A percentile compares a stretch with the other conserved stretches of the same genome.
These are phyloP conservation scores for Phialophora chinensis DNA, from an alignment of 2,329 filamentous ascomycete species.

Conservation along the genomic window DNA sequence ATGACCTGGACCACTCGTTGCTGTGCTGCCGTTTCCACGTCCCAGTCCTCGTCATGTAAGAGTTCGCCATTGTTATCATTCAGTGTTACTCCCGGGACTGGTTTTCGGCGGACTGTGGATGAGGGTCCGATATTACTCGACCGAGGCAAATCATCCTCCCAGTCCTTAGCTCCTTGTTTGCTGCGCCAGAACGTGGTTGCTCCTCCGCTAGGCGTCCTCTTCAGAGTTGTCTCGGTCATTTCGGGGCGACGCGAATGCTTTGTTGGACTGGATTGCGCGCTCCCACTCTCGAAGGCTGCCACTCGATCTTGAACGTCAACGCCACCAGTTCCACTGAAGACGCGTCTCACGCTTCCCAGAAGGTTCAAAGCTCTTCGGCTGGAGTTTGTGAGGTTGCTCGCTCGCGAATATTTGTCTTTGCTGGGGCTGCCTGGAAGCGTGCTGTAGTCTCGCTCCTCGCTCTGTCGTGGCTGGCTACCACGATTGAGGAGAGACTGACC, in stretches of 20 bases:
- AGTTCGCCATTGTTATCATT: conserved; percentile 32
- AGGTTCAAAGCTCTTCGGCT: conserved; percentile 68
- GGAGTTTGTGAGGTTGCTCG: conserved; percentile 62
- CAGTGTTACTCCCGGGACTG: conserved; percentile 34
- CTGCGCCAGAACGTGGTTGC: conserved; percentile 55
- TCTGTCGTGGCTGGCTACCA: conserved; percentile 25
- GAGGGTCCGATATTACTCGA: conserved; percentile 41
- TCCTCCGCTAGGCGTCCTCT: conserved; percentile 56
- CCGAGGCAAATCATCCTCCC: conserved; percentile 49
- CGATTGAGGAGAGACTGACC: conserved; percentile 32
- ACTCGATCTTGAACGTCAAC: conserved; percentile 42
- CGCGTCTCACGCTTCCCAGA: conserved; percentile 71
- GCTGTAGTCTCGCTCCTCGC: conserved; percentile 27
- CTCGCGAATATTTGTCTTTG: conserved; percentile 44
- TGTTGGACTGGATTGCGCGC: conserved; percentile 34
- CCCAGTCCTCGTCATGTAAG: conserved; percentile 66
- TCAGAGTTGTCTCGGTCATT: conserved; percentile 43
- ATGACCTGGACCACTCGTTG: conserved; percentile 78
- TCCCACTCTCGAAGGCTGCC: conserved; percentile 29
- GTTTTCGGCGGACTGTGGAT: conserved; percentile 46
- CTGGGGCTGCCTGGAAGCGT: conserved; percentile 38
- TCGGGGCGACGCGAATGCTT: conserved; percentile 31
- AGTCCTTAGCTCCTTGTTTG: conserved; percentile 60
- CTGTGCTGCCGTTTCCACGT: conserved; percentile 75
- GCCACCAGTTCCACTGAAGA: conserved; percentile 57